phyloP scores from a whole-genome alignment of 768 basidiomycete species.

The Sporobolomyces roseus region DNA sequence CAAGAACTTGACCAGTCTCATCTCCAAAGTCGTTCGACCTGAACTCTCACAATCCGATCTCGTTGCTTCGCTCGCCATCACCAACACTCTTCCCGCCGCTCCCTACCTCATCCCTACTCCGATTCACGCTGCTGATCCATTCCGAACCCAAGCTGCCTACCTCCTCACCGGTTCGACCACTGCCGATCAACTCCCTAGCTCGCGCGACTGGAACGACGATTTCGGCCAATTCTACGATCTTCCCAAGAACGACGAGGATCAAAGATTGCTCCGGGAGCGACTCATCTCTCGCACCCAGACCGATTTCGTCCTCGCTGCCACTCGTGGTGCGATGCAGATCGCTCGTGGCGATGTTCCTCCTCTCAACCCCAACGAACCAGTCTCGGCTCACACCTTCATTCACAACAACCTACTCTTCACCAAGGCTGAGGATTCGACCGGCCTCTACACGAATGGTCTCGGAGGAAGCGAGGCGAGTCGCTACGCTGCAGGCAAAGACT shows the following conservation, averaged over 20 bases:
- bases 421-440: conserved; percentile 52
- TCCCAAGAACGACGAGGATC: conserved; percentile 47
- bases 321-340: conserved; percentile 49
- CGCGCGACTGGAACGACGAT: conserved; percentile 55
- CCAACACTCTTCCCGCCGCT: conserved; percentile 50
- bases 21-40: conserved; percentile 26
- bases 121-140: conserved; percentile 48
- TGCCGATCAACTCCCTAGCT: conserved; percentile 50
- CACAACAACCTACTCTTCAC: conserved; percentile 54
- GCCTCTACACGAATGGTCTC: conserved; percentile 49
- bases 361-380: conserved; percentile 52
- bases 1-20: conserved; percentile 38
- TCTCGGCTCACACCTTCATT: conserved; percentile 51
- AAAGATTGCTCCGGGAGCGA: conserved; percentile 51
- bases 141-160: conserved; percentile 52
- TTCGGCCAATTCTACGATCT: conserved; percentile 51
- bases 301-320: conserved; percentile 51
- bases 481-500: conserved; percentile 52
- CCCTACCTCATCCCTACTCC: conserved; percentile 50
- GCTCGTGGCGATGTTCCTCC: conserved; percentile 52
- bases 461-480: conserved; percentile 53
- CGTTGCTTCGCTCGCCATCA: conserved; percentile 50
- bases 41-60: conserved; percentile 36
- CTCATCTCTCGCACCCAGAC: conserved; percentile 50
- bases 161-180: conserved; percentile 50